phyloP scores from a whole-genome alignment of 306 rosid genomes.

The Vigna nakashimae region DNA sequence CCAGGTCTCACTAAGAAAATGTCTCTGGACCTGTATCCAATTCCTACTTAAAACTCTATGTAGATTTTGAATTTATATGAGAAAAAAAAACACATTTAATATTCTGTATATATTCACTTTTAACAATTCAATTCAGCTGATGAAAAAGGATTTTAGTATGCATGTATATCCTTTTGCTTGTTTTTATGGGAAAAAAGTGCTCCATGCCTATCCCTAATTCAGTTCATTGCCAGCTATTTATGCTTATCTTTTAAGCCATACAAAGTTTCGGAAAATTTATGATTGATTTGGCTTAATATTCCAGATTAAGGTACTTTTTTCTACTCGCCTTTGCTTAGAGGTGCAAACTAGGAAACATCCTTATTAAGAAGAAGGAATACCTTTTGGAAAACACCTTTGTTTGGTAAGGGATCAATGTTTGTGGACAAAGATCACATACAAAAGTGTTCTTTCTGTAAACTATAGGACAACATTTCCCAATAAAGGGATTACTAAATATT shows the following conservation, averaged over 20 bases:
- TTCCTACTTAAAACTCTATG: too few relatives aligned
- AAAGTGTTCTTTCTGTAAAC: conserved; percentile 24
- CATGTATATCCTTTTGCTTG: too few relatives aligned
- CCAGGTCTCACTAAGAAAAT: too few relatives aligned
- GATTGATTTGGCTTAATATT: conserved; percentile 15
- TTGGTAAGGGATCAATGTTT: conserved; percentile 31
- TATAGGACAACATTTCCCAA: conserved; percentile 3
- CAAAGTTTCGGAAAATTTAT: conserved; percentile 30
- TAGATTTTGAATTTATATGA: too few relatives aligned
- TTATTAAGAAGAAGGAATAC: conserved; percentile 13
- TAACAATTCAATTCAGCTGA: too few relatives aligned
- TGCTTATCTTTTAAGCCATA: conserved; percentile 40
- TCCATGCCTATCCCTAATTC: conserved; percentile 42
- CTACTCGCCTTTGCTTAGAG: conserved; percentile 31
- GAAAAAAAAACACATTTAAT: too few relatives aligned
- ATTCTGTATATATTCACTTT: too few relatives aligned
- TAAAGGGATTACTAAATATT: neutral
- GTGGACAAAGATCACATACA: conserved; percentile 4
- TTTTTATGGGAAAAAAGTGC: conserved; percentile 25
- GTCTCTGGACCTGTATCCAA: too few relatives aligned
- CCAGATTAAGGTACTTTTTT: conserved; percentile 22
- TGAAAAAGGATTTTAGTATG: too few relatives aligned
- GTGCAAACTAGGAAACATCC: conserved; percentile 23
- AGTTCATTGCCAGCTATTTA: conserved; percentile 33
- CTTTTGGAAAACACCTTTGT: conserved; percentile 1